Evolutionary conservation across 2,329 filamentous ascomycete species (phyloP), one percentile per base, ranked within the genome.

Genomic region (Fulvia fulva): DNA sequence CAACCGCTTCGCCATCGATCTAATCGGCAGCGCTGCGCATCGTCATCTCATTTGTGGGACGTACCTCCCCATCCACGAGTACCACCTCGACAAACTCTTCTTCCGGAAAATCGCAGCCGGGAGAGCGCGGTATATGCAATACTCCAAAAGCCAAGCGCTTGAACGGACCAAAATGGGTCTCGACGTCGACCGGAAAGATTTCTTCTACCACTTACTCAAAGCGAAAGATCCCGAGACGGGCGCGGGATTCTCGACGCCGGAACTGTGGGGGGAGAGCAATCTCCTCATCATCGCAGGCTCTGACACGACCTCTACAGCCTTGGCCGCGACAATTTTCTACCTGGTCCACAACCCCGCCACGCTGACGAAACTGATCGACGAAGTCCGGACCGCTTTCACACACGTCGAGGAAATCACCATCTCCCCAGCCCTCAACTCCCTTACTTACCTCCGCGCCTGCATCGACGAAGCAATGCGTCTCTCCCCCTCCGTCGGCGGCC

Each of bases 401-500:
- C 78, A 47, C 72, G 78, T 56, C 75, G 78, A 53, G 75, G 76
- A 65, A 75, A 82, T 65, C 74, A 76, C 1, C 71, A 79, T 60
- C 77, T 71, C 70, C 5, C 52, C 66, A 1, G 59, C 63, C 4
- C 64, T 80, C 2, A 63, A 68, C n/a, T 59, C 49, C 11, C 74
- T 73, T 53, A 53, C 51, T 0, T 81, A 80, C 60, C 69, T 82
- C 1, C 71, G 72, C 1, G 80, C 78, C 8, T 75, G 74, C 51
- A 72, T 82, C 45, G 75, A 81, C 41, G 80, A 83, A 63, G 69
- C 74, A 0, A 69, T 82, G 58, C 74, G 80, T 11, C 67, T 81
- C 41, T 75, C 75, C 3, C 78, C 80, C 2, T 74, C 78, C 0
- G 75, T 77, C 0, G 69, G 73, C 50, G 63, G 67, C 51, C 56